Evolutionary conservation across 768 basidiomycete species (phyloP), one percentile per base, ranked within the genome.

Genomic region (Boletus coccyginus): DNA sequence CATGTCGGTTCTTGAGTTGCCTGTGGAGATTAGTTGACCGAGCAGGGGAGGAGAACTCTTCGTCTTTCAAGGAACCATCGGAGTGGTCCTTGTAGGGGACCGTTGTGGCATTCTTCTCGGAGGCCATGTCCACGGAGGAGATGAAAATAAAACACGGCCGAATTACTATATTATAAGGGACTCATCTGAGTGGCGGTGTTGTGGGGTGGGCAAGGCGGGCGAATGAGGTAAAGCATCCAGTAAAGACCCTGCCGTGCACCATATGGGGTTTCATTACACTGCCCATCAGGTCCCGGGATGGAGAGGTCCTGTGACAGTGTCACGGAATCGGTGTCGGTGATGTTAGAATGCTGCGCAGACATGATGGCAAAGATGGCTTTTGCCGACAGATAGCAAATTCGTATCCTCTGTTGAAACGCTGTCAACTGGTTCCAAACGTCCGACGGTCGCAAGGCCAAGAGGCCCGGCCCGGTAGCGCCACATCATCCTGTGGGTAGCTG

Each of bases 1-100:
- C 79, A 67, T 92, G 90, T 16, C 90, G 77, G 64, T 88, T 90
- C 69, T 88, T 88, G 60, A 88, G 73, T 69, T 88, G 85, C 46
- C 86, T 78, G 12, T 79, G 73, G 40, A 87, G 81, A 43, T 31
- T 58, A 0, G 46, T 53, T 5, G 48, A 50, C 3, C 14, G 45
- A n/a, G 2, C 0, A 9, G 50, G 11, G 13, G 54, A 2, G 5
- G 53, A 33, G 3, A 53, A 58, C 41, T 73, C 70, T 21, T 66
- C 56, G 14, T 72, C 70, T 8, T 56, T 57, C 1, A 61, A 9
- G 27, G 68, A 73, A 41, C 9, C 50, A 0, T 66, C 58, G 16
- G 60, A 36, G 14, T 59, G 17, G 49, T 36, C 17, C 17, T 60
- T 62, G 46, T 16, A 41, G 10, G 53, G 17, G n/a, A 4, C 29